Conservation (phyloP, 371 early-diverging fungal species). For the Mortierella sp. region DNA sequence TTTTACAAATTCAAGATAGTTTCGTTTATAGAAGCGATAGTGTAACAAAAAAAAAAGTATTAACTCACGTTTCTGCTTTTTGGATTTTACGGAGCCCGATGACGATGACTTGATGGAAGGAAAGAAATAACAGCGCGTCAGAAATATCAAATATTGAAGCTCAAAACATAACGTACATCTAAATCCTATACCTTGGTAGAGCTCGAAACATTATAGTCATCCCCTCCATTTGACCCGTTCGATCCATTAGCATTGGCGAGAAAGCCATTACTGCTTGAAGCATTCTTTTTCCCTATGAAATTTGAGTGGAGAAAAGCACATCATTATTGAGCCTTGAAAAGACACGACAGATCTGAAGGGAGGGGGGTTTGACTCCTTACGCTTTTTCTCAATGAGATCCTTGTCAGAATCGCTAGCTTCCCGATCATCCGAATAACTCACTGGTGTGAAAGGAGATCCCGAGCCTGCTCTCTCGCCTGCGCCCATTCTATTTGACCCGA, state of each 20-base stretch:
- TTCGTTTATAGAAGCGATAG: too few relatives aligned
- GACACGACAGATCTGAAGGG: not conserved
- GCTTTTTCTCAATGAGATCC: conserved; percentile 53
- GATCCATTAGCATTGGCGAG: conserved; percentile 14
- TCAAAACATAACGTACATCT: not conserved
- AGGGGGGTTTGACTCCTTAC: conserved; percentile 19
- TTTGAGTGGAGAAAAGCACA: too few relatives aligned
- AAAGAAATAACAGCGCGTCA: not conserved
- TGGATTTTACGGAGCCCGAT: conserved; percentile 25
- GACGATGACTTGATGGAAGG: conserved; percentile 2
- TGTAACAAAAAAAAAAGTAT: not conserved
- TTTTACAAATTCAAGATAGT: not conserved
- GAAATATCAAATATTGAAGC: not conserved
- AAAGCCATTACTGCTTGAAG: conserved; percentile 9
- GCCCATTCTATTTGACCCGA: conserved; percentile 35
- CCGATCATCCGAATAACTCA: conserved; percentile 54
- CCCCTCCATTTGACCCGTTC: conserved; percentile 20
- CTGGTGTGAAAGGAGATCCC: conserved; percentile 55
- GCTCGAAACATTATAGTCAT: conserved; percentile 23
- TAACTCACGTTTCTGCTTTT: conserved; percentile 43
- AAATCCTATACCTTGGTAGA: conserved; percentile 24
- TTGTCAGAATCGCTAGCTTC: conserved; percentile 55
- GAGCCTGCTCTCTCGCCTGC: conserved; percentile 53
- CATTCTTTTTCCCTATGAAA: conserved; percentile 36
- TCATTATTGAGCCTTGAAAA: not conserved